These are phyloP conservation scores for Symmetrospora coprosmae DNA, from an alignment of 768 basidiomycete species.

Conservation along the genomic window DNA sequence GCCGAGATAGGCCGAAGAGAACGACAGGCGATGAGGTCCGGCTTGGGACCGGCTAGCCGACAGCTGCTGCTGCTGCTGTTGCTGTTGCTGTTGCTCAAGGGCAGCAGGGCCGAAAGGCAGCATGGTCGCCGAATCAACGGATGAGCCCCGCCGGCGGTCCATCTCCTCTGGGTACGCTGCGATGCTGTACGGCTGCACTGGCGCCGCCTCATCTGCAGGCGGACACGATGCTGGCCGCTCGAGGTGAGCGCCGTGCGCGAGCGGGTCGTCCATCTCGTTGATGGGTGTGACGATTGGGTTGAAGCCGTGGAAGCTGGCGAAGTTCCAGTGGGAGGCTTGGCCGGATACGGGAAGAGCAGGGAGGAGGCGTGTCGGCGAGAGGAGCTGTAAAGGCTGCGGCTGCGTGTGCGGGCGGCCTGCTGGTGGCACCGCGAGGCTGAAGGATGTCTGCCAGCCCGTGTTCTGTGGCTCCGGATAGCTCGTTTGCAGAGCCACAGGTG, in stretches of 20 bases:
- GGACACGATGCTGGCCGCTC: constrained; percentile 5
- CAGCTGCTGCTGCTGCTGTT: too few relatives aligned
- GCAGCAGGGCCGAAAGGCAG: constrained; percentile 1
- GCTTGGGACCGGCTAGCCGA: not conserved
- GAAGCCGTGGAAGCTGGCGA: constrained; percentile 17
- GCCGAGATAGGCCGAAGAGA: constrained; percentile 4
- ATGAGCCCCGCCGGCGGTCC: constrained; percentile 13
- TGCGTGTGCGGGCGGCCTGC: too few relatives aligned
- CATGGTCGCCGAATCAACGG: constrained; percentile 3
- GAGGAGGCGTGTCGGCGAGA: not conserved
- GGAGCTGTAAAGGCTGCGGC: not conserved
- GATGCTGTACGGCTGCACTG: not conserved
- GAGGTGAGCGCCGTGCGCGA: too few relatives aligned
- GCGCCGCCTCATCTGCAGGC: not conserved
- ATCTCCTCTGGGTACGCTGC: not conserved
- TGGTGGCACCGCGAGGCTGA: not conserved
- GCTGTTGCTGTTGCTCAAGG: not conserved
- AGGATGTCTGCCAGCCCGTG: constrained; percentile 7
- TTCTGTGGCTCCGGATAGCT: not conserved
- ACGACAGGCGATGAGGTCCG: not conserved
- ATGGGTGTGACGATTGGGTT: not conserved
- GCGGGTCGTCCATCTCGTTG: too few relatives aligned
- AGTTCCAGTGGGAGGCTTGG: constrained; percentile 8
- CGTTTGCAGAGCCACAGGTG: not conserved
- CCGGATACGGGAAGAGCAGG: not conserved